These are phyloP conservation scores for Rhizopogon vinicolor DNA, from an alignment of 768 basidiomycete species.

Conservation along the genomic window DNA sequence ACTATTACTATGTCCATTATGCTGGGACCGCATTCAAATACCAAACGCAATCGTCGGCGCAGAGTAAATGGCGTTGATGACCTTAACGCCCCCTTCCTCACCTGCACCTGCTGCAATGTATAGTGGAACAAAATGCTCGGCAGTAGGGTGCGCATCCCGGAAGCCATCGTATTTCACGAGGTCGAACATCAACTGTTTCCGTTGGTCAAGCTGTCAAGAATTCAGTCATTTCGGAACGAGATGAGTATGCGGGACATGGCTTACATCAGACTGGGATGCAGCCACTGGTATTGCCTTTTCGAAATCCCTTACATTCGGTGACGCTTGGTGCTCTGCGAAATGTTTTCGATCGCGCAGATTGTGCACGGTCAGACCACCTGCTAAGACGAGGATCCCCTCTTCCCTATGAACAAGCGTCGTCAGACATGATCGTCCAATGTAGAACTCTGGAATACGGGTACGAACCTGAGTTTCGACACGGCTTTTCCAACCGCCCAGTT, in stretches of 20 bases:
- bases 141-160: conserved; percentile 64
- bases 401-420: conserved; percentile 31
- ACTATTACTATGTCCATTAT: too few relatives aligned
- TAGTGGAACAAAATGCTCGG: conserved; percentile 81
- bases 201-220: conserved; percentile 7
- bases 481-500: conserved; percentile 68
- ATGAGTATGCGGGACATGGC: conserved; percentile 13
- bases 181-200: conserved; percentile 50
- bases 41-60: conserved; percentile 63
- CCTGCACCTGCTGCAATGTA: conserved; percentile 76
- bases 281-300: conserved; percentile 57
- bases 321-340: conserved; percentile 47
- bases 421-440: neutral
- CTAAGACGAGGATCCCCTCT: conserved; percentile 63
- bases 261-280: conserved; percentile 43
- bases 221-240: neutral
- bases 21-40: conserved; percentile 18
- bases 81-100: conserved; percentile 44
- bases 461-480: conserved; percentile 51
- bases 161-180: conserved; percentile 59
- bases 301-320: conserved; percentile 47
- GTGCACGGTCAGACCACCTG: conserved; percentile 67
- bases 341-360: conserved; percentile 53
- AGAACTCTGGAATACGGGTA: neutral
- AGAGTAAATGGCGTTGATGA: conserved; percentile 51